phyloP scores from a whole-genome alignment of 352 stramenopile species.

The Globisporangium solare region DNA sequence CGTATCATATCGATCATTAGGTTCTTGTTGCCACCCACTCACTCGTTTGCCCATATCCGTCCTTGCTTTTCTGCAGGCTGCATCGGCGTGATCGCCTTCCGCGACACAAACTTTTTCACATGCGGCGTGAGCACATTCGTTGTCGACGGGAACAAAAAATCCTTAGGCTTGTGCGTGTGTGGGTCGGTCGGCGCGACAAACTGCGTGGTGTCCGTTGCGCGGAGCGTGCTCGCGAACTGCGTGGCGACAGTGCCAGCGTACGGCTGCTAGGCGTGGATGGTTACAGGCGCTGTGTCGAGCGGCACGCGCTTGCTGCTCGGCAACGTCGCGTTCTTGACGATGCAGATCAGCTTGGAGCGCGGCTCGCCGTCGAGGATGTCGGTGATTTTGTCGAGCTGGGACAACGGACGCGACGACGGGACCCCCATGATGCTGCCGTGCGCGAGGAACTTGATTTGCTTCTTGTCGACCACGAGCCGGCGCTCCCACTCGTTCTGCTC shows the following conservation, averaged over 20 bases:
- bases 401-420: constrained; percentile 23
- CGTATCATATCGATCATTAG: not conserved
- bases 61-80: constrained; percentile 29
- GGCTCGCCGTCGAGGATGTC: constrained; percentile 61
- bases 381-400: constrained; percentile 71
- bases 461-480: constrained; percentile 86
- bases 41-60: constrained; percentile 52
- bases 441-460: constrained; percentile 82
- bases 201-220: constrained; percentile 25
- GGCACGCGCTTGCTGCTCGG: constrained; percentile 72
- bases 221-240: constrained; percentile 48
- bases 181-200: constrained; percentile 32
- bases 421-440: constrained; percentile 81
- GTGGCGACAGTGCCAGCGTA: constrained; percentile 46
- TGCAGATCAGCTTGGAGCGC: constrained; percentile 62
- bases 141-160: constrained; percentile 60
- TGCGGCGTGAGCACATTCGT: constrained; percentile 49
- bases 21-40: constrained; percentile 4
- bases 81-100: constrained; percentile 39
- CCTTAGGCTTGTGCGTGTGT: constrained; percentile 30
- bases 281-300: constrained; percentile 52
- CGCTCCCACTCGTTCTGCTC: constrained; percentile 69
- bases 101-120: constrained; percentile 56
- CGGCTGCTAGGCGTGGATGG: constrained; percentile 63
- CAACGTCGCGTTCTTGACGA: constrained; percentile 72